A percentile compares a stretch with the other conserved stretches of the same genome.
These are phyloP conservation scores for Leishmania tropica DNA, from an alignment of 208 protist species.

Conservation along the genomic window DNA sequence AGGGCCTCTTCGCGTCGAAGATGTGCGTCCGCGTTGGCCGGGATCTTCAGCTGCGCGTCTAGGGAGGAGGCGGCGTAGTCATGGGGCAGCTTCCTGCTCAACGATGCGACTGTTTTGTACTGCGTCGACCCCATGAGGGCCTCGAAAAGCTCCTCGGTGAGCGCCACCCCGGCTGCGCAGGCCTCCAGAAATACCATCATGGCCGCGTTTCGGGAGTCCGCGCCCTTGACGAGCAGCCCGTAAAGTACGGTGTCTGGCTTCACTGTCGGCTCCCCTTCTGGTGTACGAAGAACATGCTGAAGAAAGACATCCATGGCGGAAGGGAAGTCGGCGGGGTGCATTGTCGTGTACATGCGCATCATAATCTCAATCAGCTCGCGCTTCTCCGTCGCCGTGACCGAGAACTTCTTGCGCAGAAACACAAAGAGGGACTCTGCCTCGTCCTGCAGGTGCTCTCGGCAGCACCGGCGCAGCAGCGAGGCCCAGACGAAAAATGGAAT, in stretches of 20 bases:
- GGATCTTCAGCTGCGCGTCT: conserved; percentile 79
- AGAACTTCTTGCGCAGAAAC: conserved; percentile 76
- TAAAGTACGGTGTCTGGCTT: conserved; percentile 54
- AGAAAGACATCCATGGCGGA: conserved; percentile 68
- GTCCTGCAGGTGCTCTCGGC: conserved; percentile 70
- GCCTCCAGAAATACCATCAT: conserved; percentile 90
- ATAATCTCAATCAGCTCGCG: conserved; percentile 87
- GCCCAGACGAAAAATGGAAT: conserved; percentile 86
- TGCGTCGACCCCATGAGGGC: conserved; percentile 50
- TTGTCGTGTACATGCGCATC: conserved; percentile 87
- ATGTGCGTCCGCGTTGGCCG: conserved; percentile 79
- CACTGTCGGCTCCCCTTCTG: conserved; percentile 52
- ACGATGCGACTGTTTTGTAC: conserved; percentile 42
- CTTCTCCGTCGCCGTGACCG: conserved; percentile 49
- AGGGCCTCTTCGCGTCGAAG: conserved; percentile 83
- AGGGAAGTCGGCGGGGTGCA: conserved; percentile 68
- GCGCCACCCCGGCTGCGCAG: conserved; percentile 65
- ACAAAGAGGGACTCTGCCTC: conserved; percentile 77
- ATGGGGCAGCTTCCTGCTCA: conserved; percentile 78
- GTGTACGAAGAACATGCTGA: conserved; percentile 66
- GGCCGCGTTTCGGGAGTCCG: conserved; percentile 76
- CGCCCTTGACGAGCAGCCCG: conserved; percentile 67
- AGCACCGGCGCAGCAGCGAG: conserved; percentile 78
- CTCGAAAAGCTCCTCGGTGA: conserved; percentile 73
- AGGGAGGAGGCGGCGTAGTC: conserved; percentile 75